Conservation (phyloP, 1,139 yeast genomes). For the Debaryomyces coudertii region DNA sequence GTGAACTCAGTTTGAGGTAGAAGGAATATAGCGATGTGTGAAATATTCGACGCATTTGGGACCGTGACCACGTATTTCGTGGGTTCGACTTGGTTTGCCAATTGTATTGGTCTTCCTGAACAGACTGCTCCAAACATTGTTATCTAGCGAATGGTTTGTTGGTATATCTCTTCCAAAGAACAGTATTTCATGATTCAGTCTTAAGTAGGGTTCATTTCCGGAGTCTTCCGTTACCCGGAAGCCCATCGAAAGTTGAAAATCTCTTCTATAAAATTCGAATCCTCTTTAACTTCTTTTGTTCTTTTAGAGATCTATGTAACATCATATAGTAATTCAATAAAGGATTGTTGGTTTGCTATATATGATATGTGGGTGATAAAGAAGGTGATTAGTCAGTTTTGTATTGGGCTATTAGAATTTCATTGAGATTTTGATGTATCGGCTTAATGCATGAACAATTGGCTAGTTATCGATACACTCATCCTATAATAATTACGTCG, state of each 20-base stretch:
- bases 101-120: constrained; percentile 57
- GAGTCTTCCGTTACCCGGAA: constrained; percentile 12
- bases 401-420: constrained; percentile 3
- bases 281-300: not conserved
- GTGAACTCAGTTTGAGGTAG: constrained; percentile 67
- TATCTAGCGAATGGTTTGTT: not conserved
- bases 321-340: constrained; percentile 10
- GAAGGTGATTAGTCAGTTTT: constrained; percentile 23
- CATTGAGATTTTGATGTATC: constrained; percentile 6
- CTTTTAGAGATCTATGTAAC: not conserved
- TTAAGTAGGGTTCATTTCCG: not conserved
- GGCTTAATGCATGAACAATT: constrained; percentile 12
- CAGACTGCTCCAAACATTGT: constrained; percentile 59
- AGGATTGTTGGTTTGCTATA: constrained; percentile 15
- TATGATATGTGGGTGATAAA: constrained; percentile 24
- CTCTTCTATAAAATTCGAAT: not conserved
- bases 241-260: not conserved
- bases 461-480: constrained; percentile 54
- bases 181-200: not conserved
- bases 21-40: constrained; percentile 75
- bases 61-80: constrained; percentile 64
- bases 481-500: constrained; percentile 68
- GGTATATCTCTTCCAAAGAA: not conserved
- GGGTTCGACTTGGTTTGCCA: constrained; percentile 64
- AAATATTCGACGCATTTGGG: constrained; percentile 63